These are phyloP conservation scores for Jatropha multifida DNA, from an alignment of 441 rosid genomes.

Conservation along the genomic window DNA sequence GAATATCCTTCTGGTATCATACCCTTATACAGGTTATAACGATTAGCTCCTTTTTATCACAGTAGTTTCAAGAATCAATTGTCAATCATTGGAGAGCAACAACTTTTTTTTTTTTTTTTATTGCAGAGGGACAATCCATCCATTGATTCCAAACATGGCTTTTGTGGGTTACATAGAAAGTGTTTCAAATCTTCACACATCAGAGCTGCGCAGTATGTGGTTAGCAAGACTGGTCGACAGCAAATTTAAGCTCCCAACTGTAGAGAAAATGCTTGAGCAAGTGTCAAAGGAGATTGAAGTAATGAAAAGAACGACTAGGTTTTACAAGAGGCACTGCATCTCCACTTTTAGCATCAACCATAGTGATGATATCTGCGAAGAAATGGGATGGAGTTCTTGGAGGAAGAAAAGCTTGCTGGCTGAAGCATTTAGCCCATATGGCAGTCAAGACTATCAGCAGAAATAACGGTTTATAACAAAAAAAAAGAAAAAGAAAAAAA, in stretches of 20 bases:
- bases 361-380: slow-evolving; percentile 54
- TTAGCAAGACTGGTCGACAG: slow-evolving; percentile 39
- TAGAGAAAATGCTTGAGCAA: slow-evolving; percentile 39
- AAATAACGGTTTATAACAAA: not conserved
- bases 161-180: slow-evolving; percentile 62
- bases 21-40: slow-evolving; percentile 72
- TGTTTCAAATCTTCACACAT: slow-evolving; percentile 44
- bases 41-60: not conserved
- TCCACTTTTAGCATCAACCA: slow-evolving; percentile 53
- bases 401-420: slow-evolving; percentile 43
- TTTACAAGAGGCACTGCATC: slow-evolving; percentile 47
- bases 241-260: slow-evolving; percentile 37
- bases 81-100: not conserved
- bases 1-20: slow-evolving; percentile 58
- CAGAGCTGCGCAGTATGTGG: slow-evolving; percentile 57
- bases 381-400: slow-evolving; percentile 60
- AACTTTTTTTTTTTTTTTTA: not conserved
- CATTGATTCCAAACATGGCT: slow-evolving; percentile 60
- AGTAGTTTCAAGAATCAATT: not conserved
- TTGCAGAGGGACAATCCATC: slow-evolving; percentile 54
- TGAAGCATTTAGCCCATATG: slow-evolving; percentile 49
- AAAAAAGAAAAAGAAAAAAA: not conserved
- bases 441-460: slow-evolving; percentile 42
- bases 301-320: slow-evolving; percentile 47
- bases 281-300: slow-evolving; percentile 34